These are phyloP conservation scores for Vitis labrusca DNA, from an alignment of 164 flowering plant species.

Conservation along the genomic window DNA sequence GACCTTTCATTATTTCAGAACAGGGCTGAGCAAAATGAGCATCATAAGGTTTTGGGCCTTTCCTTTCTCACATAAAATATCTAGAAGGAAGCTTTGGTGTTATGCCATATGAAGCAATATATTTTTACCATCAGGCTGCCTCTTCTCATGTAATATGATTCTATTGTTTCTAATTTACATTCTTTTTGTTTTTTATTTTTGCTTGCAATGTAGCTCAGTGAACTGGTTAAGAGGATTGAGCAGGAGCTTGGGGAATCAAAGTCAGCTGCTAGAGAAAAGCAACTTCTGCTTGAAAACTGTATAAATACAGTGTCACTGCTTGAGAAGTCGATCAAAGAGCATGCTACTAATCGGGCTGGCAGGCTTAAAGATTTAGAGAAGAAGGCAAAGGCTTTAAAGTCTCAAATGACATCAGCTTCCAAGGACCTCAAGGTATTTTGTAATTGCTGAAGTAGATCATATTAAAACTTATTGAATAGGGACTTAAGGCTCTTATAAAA, in stretches of 20 bases:
- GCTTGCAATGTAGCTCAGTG: slow-evolving; percentile 57
- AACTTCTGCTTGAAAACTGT: slow-evolving; percentile 47
- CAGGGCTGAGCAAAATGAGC: slow-evolving; percentile 96
- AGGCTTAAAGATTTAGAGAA: slow-evolving; percentile 78
- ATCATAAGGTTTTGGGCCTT: slow-evolving; percentile 67
- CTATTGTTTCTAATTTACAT: neutral
- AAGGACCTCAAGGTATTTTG: too few species aligned
- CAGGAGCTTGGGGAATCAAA: slow-evolving; percentile 71
- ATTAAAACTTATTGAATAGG: too few species aligned
- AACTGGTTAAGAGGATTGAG: slow-evolving; percentile 71
- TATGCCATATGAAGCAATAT: too few species aligned
- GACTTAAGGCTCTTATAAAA: too few species aligned
- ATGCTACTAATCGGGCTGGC: slow-evolving; percentile 55
- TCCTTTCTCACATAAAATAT: too few species aligned
- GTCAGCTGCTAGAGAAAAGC: slow-evolving; percentile 54
- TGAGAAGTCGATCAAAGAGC: slow-evolving; percentile 76
- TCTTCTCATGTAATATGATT: neutral
- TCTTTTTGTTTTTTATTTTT: neutral
- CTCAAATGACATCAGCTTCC: slow-evolving; percentile 42
- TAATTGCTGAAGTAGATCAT: too few species aligned
- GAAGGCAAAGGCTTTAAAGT: slow-evolving; percentile 61
- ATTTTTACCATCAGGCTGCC: neutral
- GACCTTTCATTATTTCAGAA: slow-evolving; percentile 78
- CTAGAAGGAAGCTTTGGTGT: too few species aligned
- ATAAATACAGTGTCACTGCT: slow-evolving; percentile 41